These are phyloP conservation scores for Lasiodiplodia sp. DNA, from an alignment of 2,329 filamentous ascomycete species.

Conservation along the genomic window DNA sequence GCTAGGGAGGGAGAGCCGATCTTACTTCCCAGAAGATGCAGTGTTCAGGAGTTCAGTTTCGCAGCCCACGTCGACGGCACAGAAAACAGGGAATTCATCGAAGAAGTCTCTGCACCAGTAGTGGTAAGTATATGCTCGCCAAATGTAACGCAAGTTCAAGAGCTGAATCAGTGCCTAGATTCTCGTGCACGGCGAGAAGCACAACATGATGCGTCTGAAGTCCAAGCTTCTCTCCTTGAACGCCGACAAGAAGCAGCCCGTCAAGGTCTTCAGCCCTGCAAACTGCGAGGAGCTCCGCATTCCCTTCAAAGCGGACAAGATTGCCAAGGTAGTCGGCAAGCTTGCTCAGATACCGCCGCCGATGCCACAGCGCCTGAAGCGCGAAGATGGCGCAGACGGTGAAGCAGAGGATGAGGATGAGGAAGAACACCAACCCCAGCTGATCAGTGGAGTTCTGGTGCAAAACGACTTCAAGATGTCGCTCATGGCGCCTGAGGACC, in stretches of 20 bases:
- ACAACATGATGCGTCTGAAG: slow-evolving; percentile 97
- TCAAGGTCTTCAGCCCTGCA: slow-evolving; percentile 90
- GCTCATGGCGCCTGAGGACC: slow-evolving; percentile 94
- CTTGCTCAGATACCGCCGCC: slow-evolving; percentile 83
- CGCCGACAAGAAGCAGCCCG: slow-evolving; percentile 77
- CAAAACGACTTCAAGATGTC: slow-evolving; percentile 98
- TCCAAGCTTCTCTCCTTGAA: slow-evolving; percentile 95
- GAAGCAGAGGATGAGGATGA: slow-evolving; percentile 38
- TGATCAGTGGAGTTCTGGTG: slow-evolving; percentile 90
- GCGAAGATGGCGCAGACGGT: slow-evolving; percentile 47
- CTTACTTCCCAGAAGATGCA: slow-evolving; percentile 91
- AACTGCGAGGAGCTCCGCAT: slow-evolving; percentile 97
- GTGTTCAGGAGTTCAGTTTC: slow-evolving; percentile 92
- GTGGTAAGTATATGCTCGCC: slow-evolving; percentile 70
- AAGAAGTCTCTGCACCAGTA: slow-evolving; percentile 88
- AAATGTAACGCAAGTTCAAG: slow-evolving; percentile 2
- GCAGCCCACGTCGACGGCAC: slow-evolving; percentile 95
- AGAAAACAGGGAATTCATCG: slow-evolving; percentile 96
- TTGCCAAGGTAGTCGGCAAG: slow-evolving; percentile 94
- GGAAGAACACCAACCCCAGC: slow-evolving; percentile 48
- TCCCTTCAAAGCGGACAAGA: slow-evolving; percentile 93
- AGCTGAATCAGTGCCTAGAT: slow-evolving; percentile 63
- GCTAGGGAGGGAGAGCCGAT: slow-evolving; percentile 75
- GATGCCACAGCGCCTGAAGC: slow-evolving; percentile 42
- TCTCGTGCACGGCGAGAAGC: slow-evolving; percentile 93